Evolutionary conservation across 495 filamentous ascomycete genomes (phyloP).

Genomic region (Penicillium subrubescens): DNA sequence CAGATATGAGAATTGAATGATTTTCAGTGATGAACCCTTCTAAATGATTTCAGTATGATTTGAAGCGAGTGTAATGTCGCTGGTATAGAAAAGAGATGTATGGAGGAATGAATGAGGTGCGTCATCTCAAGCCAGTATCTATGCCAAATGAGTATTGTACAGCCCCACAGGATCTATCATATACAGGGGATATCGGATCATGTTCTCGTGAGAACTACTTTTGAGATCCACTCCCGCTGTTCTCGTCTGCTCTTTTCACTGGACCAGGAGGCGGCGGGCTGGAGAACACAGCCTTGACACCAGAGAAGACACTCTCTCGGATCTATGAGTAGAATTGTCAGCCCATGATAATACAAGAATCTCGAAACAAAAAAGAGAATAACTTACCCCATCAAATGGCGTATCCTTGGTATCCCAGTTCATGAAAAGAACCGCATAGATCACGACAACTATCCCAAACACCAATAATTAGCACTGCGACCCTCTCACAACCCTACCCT

Average conservation of each 20-base stretch:
- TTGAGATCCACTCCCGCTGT: constrained; percentile 6
- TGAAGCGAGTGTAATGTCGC: neutral
- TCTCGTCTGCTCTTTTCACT: constrained; percentile 27
- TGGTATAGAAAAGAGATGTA: neutral
- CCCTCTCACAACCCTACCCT: neutral
- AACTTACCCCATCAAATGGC: constrained; percentile 59
- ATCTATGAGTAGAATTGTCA: constrained; percentile 27
- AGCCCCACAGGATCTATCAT: constrained; percentile 6
- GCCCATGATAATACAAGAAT: neutral
- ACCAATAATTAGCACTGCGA: constrained; percentile 12
- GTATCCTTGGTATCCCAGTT: constrained; percentile 66
- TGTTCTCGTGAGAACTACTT: neutral
- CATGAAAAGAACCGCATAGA: constrained; percentile 78
- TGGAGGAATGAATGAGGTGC: neutral
- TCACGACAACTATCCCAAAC: constrained; percentile 56
- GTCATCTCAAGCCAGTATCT: neutral
- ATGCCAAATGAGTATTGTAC: constrained; percentile 11
- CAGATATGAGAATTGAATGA: constrained; percentile 35
- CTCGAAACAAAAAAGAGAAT: neutral
- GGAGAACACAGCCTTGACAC: constrained; percentile 38
- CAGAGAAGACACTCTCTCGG: constrained; percentile 40
- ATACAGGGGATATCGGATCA: constrained; percentile 2
- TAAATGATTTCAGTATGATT: neutral
- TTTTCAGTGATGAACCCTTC: constrained; percentile 5
- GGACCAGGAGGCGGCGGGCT: constrained; percentile 37